Conservation (phyloP, 352 stramenopile genomes). For the Globisporangium cystogenes region DNA sequence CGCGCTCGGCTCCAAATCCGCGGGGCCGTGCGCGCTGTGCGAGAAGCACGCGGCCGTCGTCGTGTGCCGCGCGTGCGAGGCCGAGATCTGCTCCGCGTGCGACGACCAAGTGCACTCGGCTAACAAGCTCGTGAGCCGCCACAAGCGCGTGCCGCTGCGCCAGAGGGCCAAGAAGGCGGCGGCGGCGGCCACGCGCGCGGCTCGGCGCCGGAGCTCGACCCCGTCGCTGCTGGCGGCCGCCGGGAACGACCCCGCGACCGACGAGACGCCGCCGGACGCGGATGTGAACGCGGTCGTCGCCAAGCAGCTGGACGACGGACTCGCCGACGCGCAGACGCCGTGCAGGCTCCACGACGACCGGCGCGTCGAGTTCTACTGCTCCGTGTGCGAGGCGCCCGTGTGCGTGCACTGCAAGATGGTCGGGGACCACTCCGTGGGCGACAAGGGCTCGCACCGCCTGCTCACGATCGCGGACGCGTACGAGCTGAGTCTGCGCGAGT, state of each 20-base stretch:
- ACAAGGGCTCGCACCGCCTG: slow-evolving; percentile 66
- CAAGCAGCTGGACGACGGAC: slow-evolving; percentile 43
- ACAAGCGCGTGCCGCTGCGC: slow-evolving; percentile 41
- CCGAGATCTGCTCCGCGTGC: slow-evolving; percentile 55
- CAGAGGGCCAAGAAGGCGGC: slow-evolving; percentile 3
- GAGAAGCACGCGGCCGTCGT: slow-evolving; percentile 46
- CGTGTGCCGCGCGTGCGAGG: slow-evolving; percentile 57
- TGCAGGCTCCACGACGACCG: slow-evolving; percentile 48
- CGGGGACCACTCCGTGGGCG: slow-evolving; percentile 71
- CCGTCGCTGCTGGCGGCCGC: slow-evolving; percentile 12
- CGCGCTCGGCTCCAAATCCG: slow-evolving; percentile 19
- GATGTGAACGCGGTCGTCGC: slow-evolving; percentile 28
- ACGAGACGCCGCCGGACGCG: neutral
- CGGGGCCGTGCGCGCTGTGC: slow-evolving; percentile 48
- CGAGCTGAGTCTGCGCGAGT: slow-evolving; percentile 57
- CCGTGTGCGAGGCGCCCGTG: slow-evolving; percentile 45
- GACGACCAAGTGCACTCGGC: slow-evolving; percentile 71
- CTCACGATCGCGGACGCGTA: slow-evolving; percentile 63
- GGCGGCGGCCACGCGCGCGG: neutral
- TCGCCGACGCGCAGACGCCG: slow-evolving; percentile 20
- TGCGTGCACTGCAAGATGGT: slow-evolving; percentile 84
- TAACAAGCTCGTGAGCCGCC: slow-evolving; percentile 74
- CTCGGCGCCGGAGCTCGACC: slow-evolving; percentile 35
- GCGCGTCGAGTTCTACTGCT: slow-evolving; percentile 75
- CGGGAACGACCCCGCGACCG: neutral